Conservation (phyloP, 345 rosid species). For the Eucalyptus victrix region DNA sequence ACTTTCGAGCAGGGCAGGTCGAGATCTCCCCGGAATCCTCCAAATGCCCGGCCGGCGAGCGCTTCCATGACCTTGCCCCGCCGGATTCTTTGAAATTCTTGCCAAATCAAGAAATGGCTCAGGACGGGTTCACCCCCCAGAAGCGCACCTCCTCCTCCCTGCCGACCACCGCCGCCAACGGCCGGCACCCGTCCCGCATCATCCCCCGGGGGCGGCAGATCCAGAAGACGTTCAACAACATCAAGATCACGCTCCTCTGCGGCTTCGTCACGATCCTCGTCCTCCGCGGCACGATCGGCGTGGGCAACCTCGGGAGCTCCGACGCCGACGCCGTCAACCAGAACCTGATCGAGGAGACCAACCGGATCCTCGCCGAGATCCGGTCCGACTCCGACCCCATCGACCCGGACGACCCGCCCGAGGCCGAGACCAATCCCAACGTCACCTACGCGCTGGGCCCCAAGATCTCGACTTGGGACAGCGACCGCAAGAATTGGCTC, state of each 20-base stretch:
- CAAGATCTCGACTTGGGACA: slow-evolving; percentile 57
- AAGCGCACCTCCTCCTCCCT: slow-evolving; percentile 45
- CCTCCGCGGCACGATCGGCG: slow-evolving; percentile 88
- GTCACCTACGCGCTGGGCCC: slow-evolving; percentile 71
- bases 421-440: slow-evolving; percentile 41
- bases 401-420: slow-evolving; percentile 40
- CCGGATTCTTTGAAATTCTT: neutral
- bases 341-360: slow-evolving; percentile 72
- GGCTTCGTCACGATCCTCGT: slow-evolving; percentile 93
- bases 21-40: neutral
- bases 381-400: slow-evolving; percentile 71
- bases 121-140: slow-evolving; percentile 46
- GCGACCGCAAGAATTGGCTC: slow-evolving; percentile 56
- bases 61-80: neutral
- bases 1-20: neutral
- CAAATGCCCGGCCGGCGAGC: neutral
- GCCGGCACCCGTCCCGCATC: slow-evolving; percentile 12
- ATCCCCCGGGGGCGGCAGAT: slow-evolving; percentile 77
- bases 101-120: slow-evolving; percentile 22
- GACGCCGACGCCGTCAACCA: slow-evolving; percentile 77
- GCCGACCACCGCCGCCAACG: slow-evolving; percentile 33
- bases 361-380: slow-evolving; percentile 79
- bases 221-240: slow-evolving; percentile 79
- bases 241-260: slow-evolving; percentile 87
- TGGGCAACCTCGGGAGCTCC: slow-evolving; percentile 59